A percentile compares a stretch with the other conserved stretches of the same genome.
Conservation (phyloP, 2,329 filamentous ascomycete species). For the Colletotrichum sp. region DNA sequence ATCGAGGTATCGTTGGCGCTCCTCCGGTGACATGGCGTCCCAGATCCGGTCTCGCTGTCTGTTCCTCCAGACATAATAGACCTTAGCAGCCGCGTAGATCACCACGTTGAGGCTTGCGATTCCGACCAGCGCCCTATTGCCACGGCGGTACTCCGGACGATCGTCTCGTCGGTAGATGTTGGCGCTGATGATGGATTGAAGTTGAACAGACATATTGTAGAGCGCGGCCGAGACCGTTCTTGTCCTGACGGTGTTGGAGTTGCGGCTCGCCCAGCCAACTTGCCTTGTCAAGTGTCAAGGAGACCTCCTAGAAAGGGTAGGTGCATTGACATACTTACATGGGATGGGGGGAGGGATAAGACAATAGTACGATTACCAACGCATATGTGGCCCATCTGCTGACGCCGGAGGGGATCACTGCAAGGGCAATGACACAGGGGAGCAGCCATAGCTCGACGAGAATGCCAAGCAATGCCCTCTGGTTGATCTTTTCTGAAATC, state of each 20-base stretch:
- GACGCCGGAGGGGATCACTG: slow-evolving; percentile 29
- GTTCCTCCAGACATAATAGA: slow-evolving; percentile 59
- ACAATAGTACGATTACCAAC: slow-evolving; percentile 32
- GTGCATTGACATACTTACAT: slow-evolving; percentile 28
- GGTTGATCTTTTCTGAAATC: slow-evolving; percentile 32
- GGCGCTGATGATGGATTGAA: slow-evolving; percentile 46
- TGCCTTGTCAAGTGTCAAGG: slow-evolving; percentile 46
- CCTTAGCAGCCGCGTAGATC: slow-evolving; percentile 51
- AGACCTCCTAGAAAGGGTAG: neutral
- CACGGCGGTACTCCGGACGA: slow-evolving; percentile 37
- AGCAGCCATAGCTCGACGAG: slow-evolving; percentile 36
- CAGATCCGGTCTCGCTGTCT: slow-evolving; percentile 48
- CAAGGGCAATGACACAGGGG: slow-evolving; percentile 34
- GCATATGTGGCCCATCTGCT: slow-evolving; percentile 33
- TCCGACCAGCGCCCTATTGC: slow-evolving; percentile 23
- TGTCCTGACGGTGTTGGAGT: slow-evolving; percentile 66
- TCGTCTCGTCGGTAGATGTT: slow-evolving; percentile 55
- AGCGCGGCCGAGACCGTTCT: slow-evolving; percentile 66
- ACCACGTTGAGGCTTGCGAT: slow-evolving; percentile 24
- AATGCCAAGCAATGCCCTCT: slow-evolving; percentile 30
- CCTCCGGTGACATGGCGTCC: slow-evolving; percentile 45
- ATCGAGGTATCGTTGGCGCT: slow-evolving; percentile 18
- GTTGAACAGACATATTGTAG: slow-evolving; percentile 60
- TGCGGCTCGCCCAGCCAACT: slow-evolving; percentile 55
- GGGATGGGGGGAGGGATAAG: slow-evolving; percentile 44